phyloP scores from a whole-genome alignment of 257 asterid species.

The Euphrasia confusa region DNA sequence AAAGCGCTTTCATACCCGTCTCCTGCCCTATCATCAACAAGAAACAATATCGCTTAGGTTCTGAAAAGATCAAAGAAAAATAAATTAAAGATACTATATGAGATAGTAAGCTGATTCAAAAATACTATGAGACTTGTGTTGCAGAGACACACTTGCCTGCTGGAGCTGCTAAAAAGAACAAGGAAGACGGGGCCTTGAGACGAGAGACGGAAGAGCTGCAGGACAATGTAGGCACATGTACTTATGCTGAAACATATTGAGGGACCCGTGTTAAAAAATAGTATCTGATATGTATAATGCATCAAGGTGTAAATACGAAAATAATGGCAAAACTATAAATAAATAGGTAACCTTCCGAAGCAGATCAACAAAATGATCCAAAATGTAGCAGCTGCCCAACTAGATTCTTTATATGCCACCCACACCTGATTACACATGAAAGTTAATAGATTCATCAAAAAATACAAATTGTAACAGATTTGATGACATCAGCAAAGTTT shows the following conservation, averaged over 20 bases:
- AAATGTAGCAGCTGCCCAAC: conserved; percentile 38
- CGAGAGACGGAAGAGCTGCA: conserved; percentile 56
- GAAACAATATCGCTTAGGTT: conserved; percentile 16
- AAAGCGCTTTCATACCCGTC: conserved; percentile 40
- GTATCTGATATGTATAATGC: no score
- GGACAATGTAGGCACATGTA: conserved; percentile 58
- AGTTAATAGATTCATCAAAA: no score
- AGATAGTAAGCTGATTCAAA: not conserved
- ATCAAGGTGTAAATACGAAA: no score
- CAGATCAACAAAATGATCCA: conserved; percentile 72
- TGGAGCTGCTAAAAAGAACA: conserved; percentile 51
- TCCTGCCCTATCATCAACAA: conserved; percentile 58
- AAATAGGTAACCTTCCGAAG: conserved; percentile 56
- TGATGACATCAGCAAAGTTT: no score
- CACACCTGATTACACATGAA: conserved; percentile 50
- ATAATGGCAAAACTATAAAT: no score
- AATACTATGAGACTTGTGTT: not conserved
- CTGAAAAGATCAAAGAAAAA: not conserved
- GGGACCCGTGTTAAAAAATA: no score
- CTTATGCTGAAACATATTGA: conserved; percentile 43
- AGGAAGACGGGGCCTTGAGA: conserved; percentile 53
- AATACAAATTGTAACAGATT: no score
- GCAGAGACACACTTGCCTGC: conserved; percentile 53
- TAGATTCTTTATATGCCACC: conserved; percentile 80
- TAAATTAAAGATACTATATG: not conserved